phyloP scores from a whole-genome alignment of 768 basidiomycete species.

The Dioszegia hungarica region DNA sequence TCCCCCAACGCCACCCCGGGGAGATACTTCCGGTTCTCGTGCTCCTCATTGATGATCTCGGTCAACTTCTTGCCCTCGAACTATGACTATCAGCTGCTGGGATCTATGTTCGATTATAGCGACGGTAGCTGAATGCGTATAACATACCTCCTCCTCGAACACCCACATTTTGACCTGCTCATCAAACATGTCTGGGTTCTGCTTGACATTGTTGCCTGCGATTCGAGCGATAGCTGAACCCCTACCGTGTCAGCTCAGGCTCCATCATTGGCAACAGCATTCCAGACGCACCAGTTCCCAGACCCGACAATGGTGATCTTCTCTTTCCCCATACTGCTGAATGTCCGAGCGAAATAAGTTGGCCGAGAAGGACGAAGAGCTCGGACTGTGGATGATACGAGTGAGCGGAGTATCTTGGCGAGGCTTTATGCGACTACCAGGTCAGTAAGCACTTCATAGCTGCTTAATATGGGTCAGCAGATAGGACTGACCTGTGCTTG shows the following conservation, averaged over 20 bases:
- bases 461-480: no score
- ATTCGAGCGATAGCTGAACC: conserved; percentile 51
- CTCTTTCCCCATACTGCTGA: conserved; percentile 41
- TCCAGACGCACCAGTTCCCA: conserved; percentile 47
- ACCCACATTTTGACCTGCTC: conserved; percentile 52
- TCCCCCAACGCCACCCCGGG: conserved; percentile 49
- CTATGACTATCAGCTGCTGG: conserved; percentile 13
- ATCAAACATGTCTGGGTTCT: conserved; percentile 49
- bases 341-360: neutral
- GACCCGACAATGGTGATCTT: conserved; percentile 49
- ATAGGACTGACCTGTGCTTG: no score
- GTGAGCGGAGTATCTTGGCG: no score
- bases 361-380: neutral
- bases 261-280: neutral
- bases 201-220: conserved; percentile 49
- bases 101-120: neutral
- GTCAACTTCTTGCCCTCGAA: conserved; percentile 49
- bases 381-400: no score
- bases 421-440: no score
- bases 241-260: conserved; percentile 30
- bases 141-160: conserved; percentile 51
- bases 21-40: conserved; percentile 51
- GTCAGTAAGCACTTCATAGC: no score
- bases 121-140: neutral
- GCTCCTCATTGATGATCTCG: conserved; percentile 53